Evolutionary conservation across 2,329 filamentous ascomycete species (phyloP).

Genomic region (Zopfia rhizophila): DNA sequence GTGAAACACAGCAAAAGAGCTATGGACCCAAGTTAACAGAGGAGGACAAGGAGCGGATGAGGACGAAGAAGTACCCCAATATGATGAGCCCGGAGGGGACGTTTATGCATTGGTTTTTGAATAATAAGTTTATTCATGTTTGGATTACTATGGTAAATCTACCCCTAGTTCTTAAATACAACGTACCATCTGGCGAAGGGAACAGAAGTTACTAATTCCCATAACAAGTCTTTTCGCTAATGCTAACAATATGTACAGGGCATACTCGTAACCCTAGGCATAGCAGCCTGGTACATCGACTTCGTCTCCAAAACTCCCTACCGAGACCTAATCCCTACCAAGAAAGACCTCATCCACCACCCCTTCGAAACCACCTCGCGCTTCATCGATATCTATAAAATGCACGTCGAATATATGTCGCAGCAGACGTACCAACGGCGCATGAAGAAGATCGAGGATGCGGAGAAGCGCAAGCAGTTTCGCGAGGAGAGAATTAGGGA

Average conservation of each 20-base stretch:
- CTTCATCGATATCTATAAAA: conserved; percentile 76
- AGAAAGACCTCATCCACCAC: conserved; percentile 73
- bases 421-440: conserved; percentile 76
- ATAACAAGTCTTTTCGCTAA: too few relatives aligned
- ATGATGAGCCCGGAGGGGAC: conserved; percentile 87
- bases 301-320: conserved; percentile 84
- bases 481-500: conserved; percentile 66
- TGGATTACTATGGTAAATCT: conserved; percentile 81
- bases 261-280: conserved; percentile 74
- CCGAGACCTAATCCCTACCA: conserved; percentile 78
- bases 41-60: conserved; percentile 73
- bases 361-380: conserved; percentile 74
- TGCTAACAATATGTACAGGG: conserved; percentile 57
- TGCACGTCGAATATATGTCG: conserved; percentile 79
- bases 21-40: conserved; percentile 79
- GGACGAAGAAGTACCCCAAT: conserved; percentile 80
- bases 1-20: conserved; percentile 67
- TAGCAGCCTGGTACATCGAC: conserved; percentile 79
- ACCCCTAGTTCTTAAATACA: not conserved
- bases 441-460: conserved; percentile 80
- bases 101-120: conserved; percentile 85
- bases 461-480: conserved; percentile 86
- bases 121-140: conserved; percentile 78
- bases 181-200: not conserved
- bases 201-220: not conserved